Evolutionary conservation across 805 yeast genomes (phyloP).

Genomic region (Geotrichum ghanense): DNA sequence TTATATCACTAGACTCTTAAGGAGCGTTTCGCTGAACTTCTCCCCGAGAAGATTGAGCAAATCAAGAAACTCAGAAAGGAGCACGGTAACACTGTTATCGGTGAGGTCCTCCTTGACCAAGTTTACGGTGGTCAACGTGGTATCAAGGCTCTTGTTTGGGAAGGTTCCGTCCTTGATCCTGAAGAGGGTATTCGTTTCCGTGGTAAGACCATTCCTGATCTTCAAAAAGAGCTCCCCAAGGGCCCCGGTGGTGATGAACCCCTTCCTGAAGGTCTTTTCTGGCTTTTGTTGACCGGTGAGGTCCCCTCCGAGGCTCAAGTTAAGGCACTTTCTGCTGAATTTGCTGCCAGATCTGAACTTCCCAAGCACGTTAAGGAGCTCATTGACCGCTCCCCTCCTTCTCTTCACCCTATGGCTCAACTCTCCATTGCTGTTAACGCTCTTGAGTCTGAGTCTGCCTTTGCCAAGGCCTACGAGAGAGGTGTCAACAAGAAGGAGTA

Average conservation of each 20-base stretch:
- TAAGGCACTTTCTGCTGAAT: conserved; percentile 58
- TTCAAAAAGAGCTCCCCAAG: conserved; percentile 64
- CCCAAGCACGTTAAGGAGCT: conserved; percentile 70
- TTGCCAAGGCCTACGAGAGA: conserved; percentile 73
- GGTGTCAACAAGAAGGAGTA: conserved; percentile 74
- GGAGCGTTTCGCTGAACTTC: conserved; percentile 85
- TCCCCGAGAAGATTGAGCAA: conserved; percentile 88
- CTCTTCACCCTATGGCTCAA: conserved; percentile 85
- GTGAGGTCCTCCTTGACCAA: conserved; percentile 65
- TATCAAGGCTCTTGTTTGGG: conserved; percentile 78
- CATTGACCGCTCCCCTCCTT: conserved; percentile 61
- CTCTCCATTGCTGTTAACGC: conserved; percentile 75
- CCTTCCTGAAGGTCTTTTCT: conserved; percentile 71
- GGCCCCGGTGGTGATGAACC: conserved; percentile 55
- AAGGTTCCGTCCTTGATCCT: conserved; percentile 77
- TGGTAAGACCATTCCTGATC: conserved; percentile 73
- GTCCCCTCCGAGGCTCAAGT: conserved; percentile 65
- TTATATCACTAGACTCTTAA: conserved; percentile 43
- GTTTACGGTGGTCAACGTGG: conserved; percentile 92
- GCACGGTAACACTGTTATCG: conserved; percentile 68
- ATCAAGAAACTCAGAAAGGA: conserved; percentile 81
- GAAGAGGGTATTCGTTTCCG: conserved; percentile 81
- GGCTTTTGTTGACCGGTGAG: conserved; percentile 77
- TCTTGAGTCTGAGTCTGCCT: conserved; percentile 70
- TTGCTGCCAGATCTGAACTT: conserved; percentile 65